These are phyloP conservation scores for Xylaria sp. DNA, from an alignment of 2,329 filamentous ascomycete species.

Conservation along the genomic window DNA sequence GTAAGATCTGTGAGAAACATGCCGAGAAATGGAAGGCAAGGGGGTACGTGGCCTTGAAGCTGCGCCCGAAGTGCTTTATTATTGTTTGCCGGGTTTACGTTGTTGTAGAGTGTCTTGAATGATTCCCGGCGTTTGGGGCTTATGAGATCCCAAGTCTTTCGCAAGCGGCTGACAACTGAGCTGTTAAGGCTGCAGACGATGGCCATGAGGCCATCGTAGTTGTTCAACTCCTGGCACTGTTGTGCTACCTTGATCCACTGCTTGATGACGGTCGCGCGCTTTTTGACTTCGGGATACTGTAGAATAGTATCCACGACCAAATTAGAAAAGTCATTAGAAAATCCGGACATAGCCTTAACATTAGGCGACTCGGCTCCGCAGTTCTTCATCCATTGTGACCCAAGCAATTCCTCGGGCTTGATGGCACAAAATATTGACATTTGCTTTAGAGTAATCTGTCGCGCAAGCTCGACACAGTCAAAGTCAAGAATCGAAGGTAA, in stretches of 20 bases:
- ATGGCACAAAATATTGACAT: conserved; percentile 93
- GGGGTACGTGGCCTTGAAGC: conserved; percentile 86
- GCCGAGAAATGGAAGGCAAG: conserved; percentile 94
- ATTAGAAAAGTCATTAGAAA: conserved; percentile 93
- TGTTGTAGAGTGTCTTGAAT: conserved; percentile 80
- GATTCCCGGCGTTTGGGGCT: conserved; percentile 84
- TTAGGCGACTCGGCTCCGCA: conserved; percentile 82
- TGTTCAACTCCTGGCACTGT: conserved; percentile 88
- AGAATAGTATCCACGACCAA: conserved; percentile 94
- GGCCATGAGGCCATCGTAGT: conserved; percentile 97
- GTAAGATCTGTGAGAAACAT: conserved; percentile 97
- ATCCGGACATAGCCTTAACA: conserved; percentile 90
- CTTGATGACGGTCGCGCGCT: conserved; percentile 89
- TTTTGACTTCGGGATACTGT: conserved; percentile 89
- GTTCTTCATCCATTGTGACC: conserved; percentile 94
- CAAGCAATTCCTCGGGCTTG: conserved; percentile 89
- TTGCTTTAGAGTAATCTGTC: conserved; percentile 92
- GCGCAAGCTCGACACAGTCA: conserved; percentile 88
- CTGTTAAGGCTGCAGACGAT: conserved; percentile 95
- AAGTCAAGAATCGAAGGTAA: conserved; percentile 86
- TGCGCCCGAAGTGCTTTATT: conserved; percentile 86
- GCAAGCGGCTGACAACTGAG: conserved; percentile 87
- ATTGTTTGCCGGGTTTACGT: conserved; percentile 91
- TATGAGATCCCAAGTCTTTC: conserved; percentile 91
- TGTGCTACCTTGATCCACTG: conserved; percentile 97